phyloP scores from a whole-genome alignment of 1,139 yeast genomes.

The Zygoascus meyerae region DNA sequence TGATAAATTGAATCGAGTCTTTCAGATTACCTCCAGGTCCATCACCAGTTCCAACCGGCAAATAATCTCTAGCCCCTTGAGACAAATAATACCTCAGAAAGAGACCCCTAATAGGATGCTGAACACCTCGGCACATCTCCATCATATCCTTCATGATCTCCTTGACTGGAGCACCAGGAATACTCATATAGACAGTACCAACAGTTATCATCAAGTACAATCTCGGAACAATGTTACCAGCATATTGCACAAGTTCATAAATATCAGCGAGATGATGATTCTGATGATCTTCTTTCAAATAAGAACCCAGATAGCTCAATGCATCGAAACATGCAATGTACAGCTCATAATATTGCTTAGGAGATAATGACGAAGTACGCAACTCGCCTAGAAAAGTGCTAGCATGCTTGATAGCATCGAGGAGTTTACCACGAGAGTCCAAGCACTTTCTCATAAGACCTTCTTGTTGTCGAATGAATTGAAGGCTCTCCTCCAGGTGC shows the following conservation, averaged over 20 bases:
- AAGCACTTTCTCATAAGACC: conserved; percentile 71
- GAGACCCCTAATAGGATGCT: conserved; percentile 82
- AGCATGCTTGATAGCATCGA: conserved; percentile 87
- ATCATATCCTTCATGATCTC: conserved; percentile 95
- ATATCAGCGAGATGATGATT: conserved; percentile 80
- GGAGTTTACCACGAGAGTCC: conserved; percentile 58
- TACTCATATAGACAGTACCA: conserved; percentile 81
- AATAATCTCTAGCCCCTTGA: conserved; percentile 70
- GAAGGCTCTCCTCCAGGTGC: conserved; percentile 47
- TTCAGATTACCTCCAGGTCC: conserved; percentile 45
- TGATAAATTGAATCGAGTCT: conserved; percentile 66
- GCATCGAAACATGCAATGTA: conserved; percentile 85
- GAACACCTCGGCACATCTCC: conserved; percentile 98
- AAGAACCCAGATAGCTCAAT: conserved; percentile 59
- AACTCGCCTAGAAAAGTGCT: conserved; percentile 78
- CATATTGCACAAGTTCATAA: conserved; percentile 91
- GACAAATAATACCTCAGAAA: conserved; percentile 83
- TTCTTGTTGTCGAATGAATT: conserved; percentile 64
- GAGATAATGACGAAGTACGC: conserved; percentile 68
- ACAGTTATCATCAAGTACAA: conserved; percentile 92
- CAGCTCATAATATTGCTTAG: conserved; percentile 90
- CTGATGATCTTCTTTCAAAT: conserved; percentile 61
- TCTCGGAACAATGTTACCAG: conserved; percentile 86
- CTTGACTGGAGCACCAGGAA: conserved; percentile 70
- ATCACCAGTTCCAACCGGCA: conserved; percentile 41